phyloP scores from a whole-genome alignment of 2,329 filamentous ascomycete genomes.

The Botrytis paeoniae region DNA sequence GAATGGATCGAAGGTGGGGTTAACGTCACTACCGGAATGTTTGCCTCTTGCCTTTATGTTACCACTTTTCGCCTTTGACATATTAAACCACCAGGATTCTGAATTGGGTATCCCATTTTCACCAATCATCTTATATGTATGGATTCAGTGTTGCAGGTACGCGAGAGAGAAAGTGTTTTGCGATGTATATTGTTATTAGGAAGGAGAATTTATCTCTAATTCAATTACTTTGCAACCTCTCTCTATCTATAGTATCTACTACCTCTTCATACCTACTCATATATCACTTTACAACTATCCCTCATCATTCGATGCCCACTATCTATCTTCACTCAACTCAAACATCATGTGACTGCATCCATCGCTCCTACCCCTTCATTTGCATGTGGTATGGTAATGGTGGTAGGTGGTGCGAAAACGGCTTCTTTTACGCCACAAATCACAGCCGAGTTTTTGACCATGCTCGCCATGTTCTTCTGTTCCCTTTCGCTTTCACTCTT shows the following conservation, averaged over 20 bases:
- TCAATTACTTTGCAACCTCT: not conserved
- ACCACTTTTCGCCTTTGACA: not conserved
- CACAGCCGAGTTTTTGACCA: not conserved
- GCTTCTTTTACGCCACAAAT: not conserved
- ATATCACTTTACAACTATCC: not conserved
- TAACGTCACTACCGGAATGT: not conserved
- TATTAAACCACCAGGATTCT: not conserved
- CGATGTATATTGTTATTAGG: no score
- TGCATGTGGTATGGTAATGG: not conserved
- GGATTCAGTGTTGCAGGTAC: not conserved
- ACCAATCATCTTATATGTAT: not conserved
- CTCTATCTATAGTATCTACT: no score
- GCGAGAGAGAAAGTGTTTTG: not conserved
- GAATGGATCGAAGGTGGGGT: not conserved
- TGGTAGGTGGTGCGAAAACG: not conserved
- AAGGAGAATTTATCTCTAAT: not conserved
- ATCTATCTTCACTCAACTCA: not conserved
- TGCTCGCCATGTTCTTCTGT: not conserved
- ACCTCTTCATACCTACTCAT: no score
- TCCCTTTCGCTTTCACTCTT: not conserved
- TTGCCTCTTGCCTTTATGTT: not conserved
- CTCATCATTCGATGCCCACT: not conserved
- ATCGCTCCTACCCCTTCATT: not conserved
- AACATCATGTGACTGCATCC: not conserved
- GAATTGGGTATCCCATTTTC: not conserved